Conservation (phyloP, 2,329 filamentous ascomycete species). For the Claviceps sorghi region DNA sequence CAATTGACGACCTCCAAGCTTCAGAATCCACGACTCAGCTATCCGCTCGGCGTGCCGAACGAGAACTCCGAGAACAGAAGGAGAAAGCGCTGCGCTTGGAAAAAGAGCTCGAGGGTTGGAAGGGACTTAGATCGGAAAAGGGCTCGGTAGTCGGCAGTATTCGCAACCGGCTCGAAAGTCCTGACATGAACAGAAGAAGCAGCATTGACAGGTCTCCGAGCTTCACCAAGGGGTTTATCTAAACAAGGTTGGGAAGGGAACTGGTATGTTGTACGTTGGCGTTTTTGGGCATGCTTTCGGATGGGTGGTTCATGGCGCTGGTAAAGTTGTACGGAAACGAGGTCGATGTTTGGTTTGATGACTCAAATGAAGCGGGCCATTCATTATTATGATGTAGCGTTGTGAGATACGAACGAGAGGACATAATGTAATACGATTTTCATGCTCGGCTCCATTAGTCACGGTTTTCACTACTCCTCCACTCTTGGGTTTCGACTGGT, state of each 20-base stretch:
- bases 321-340: neutral
- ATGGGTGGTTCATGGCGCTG: neutral
- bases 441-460: neutral
- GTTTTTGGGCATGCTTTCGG: neutral
- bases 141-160: slow-evolving; percentile 28
- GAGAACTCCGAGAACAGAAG: slow-evolving; percentile 75
- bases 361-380: slow-evolving; percentile 5
- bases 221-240: slow-evolving; percentile 57
- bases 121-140: slow-evolving; percentile 57
- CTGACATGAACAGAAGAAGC: slow-evolving; percentile 49
- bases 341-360: neutral
- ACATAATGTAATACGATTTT: slow-evolving; percentile 7
- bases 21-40: slow-evolving; percentile 73
- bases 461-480: neutral
- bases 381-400: slow-evolving; percentile 6
- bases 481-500: neutral
- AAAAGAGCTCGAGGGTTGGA: slow-evolving; percentile 74
- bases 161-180: slow-evolving; percentile 24
- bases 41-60: slow-evolving; percentile 68
- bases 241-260: neutral
- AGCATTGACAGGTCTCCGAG: slow-evolving; percentile 49
- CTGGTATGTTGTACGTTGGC: neutral
- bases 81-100: slow-evolving; percentile 74
- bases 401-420: slow-evolving; percentile 6
- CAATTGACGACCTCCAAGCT: slow-evolving; percentile 87